phyloP scores from a whole-genome alignment of 2,329 filamentous ascomycete species.

The Claviceps purpurea region DNA sequence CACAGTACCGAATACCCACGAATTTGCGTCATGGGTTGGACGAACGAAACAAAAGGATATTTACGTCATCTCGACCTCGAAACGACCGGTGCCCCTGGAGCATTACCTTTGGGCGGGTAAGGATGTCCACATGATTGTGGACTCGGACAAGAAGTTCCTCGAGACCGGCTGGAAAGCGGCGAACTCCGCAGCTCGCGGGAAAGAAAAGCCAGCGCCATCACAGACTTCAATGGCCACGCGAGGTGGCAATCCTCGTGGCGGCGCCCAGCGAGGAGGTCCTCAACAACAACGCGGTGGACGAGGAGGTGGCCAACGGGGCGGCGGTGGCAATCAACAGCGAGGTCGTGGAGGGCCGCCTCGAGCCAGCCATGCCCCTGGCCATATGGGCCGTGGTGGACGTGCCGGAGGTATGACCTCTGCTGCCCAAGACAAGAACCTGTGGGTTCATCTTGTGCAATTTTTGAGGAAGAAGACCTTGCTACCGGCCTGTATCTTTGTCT shows the following conservation, averaged over 20 bases:
- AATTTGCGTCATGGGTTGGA: constrained; percentile 97
- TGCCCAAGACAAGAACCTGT: constrained; percentile 89
- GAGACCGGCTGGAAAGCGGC: constrained; percentile 93
- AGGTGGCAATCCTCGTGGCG: constrained; percentile 24
- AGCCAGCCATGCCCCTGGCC: constrained; percentile 54
- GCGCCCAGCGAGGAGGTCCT: constrained; percentile 24
- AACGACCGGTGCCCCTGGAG: constrained; percentile 85
- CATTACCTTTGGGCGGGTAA: constrained; percentile 96
- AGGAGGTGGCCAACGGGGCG: constrained; percentile 22
- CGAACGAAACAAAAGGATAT: constrained; percentile 98
- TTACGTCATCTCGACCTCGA: constrained; percentile 95
- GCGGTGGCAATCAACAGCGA: constrained; percentile 40
- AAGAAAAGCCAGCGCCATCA: constrained; percentile 54
- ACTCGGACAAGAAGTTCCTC: constrained; percentile 79
- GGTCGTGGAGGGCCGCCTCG: constrained; percentile 39
- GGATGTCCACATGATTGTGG: constrained; percentile 86
- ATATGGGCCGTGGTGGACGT: constrained; percentile 80
- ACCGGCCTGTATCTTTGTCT: constrained; percentile 93
- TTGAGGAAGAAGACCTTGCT: constrained; percentile 76
- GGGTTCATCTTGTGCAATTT: constrained; percentile 90
- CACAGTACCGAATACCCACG: constrained; percentile 92
- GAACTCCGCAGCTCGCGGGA: constrained; percentile 66
- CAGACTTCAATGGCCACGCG: constrained; percentile 22
- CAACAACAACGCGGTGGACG: constrained; percentile 28
- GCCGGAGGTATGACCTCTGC: constrained; percentile 77